A percentile compares a stretch with the other conserved stretches of the same genome.
Conservation (phyloP, 108 stramenopile genomes). For the Poteriospumella lacustris region DNA sequence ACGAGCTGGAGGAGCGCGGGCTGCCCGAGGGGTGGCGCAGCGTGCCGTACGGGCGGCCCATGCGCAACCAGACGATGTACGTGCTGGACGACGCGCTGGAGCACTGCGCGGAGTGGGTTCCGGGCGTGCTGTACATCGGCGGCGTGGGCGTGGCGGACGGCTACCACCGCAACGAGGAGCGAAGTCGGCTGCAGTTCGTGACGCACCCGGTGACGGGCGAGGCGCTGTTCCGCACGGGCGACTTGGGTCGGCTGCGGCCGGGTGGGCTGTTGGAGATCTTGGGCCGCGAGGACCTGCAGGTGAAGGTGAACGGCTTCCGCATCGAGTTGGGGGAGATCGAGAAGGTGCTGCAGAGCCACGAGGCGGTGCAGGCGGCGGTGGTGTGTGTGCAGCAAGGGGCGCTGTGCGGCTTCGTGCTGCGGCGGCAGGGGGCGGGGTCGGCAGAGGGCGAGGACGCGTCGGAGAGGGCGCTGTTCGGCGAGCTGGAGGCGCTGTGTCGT, state of each 20-base stretch:
- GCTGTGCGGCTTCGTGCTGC: conserved; percentile 23
- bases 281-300: conserved; percentile 38
- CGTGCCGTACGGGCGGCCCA: neutral
- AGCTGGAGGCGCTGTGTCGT: conserved; percentile 11
- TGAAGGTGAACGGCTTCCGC: conserved; percentile 40
- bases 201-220: conserved; percentile 16
- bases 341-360: neutral
- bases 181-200: neutral
- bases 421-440: neutral
- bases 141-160: conserved; percentile 23
- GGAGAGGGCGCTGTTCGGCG: neutral
- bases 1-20: neutral
- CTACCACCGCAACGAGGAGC: neutral
- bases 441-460: conserved; percentile 27
- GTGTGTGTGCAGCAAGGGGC: conserved; percentile 21
- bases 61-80: conserved; percentile 22
- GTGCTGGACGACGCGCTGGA: conserved; percentile 17
- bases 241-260: conserved; percentile 26
- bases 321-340: conserved; percentile 46
- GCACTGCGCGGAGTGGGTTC: conserved; percentile 17
- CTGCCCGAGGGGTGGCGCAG: conserved; percentile 16
- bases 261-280: conserved; percentile 35
- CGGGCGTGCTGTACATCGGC: neutral
- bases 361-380: neutral
- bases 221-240: conserved; percentile 37